These are phyloP conservation scores for Chytriomyces confervae DNA, from an alignment of 192 early-diverging fungal genomes.

Conservation along the genomic window DNA sequence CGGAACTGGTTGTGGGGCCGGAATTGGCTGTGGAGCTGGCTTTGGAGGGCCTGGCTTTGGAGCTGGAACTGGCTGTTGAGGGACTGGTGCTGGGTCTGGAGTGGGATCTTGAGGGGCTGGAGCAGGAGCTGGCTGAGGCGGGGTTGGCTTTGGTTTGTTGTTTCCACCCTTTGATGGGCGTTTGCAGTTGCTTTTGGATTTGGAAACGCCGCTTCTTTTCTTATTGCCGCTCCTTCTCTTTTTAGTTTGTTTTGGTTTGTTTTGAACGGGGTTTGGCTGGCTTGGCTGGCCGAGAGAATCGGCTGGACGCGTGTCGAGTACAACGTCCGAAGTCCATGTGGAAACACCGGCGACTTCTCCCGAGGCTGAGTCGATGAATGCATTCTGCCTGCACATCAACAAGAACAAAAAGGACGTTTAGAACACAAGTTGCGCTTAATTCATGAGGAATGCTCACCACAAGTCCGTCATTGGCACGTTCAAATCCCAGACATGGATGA, in stretches of 20 bases:
- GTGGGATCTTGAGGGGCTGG: neutral
- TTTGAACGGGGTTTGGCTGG: no score
- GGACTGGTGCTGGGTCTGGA: neutral
- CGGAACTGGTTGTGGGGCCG: neutral
- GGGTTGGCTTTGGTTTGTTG: no score
- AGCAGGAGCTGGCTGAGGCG: neutral
- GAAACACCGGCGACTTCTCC: conserved; percentile 15
- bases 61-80: neutral
- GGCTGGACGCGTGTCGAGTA: no score
- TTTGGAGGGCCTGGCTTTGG: no score
- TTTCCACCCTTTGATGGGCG: no score
- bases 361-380: neutral
- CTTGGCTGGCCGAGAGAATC: no score
- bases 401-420: no score
- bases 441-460: neutral
- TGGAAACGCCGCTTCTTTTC: no score
- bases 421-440: no score
- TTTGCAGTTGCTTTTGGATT: no score
- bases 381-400: neutral
- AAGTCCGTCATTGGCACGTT: conserved; percentile 6
- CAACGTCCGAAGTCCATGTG: neutral
- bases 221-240: no score
- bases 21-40: no score
- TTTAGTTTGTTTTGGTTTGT: neutral
- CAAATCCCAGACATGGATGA: conserved; percentile 15